Evolutionary conservation across 1,284 basidiomycete species (phyloP), one percentile per base, ranked within the genome.

Genomic region (Apiotrichum montevideense): DNA sequence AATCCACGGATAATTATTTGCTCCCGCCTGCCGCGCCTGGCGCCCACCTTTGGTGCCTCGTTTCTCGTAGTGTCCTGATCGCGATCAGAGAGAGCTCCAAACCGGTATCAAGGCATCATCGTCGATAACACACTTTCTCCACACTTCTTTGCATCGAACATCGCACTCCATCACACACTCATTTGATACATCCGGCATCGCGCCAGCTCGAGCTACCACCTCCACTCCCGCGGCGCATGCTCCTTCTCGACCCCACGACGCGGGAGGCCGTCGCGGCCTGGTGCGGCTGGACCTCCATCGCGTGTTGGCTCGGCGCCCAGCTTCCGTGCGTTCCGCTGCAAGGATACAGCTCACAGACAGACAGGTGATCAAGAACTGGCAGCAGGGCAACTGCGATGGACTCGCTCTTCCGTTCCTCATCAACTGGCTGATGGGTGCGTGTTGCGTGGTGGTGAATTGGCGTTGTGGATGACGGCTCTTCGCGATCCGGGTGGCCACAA

Each of bases 271-370:
- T 56, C 51, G 60, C 60, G 10, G 40, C 44, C 6, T 44, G 45
- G 13, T 55, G 58, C 40, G 90, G 90, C 6, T 88, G 87, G 67
- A 69, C 79, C 7, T 91, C 88, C 44, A 91, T 95, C 63, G 80
- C 74, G n/a, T 90, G 84, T 75, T 96, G 92, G 92, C 78, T 95
- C 2, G 85, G 88, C 40, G 93, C 92, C 3, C 92, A 95, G 73
- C 85, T 92, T 64, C 92, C 92, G 88, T 91, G 72, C 81, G 90
- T 84, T 50, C 10, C 21, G 8, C 10, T 14, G 3, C 39, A 29
- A 14, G 33, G n/a, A 32, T 15, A 34, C n/a, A 14, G 35, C 47
- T 59, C 9, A 44, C 55, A 39, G 41, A 10, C 67, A 86, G 84
- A 9, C 92, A 96, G 79, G 82, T 95, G 7, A 57, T 92, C 42